Evolutionary conservation across 2,329 filamentous ascomycete genomes (phyloP), one percentile per base, ranked within the genome.

Genomic region (Alternaria brassicae): DNA sequence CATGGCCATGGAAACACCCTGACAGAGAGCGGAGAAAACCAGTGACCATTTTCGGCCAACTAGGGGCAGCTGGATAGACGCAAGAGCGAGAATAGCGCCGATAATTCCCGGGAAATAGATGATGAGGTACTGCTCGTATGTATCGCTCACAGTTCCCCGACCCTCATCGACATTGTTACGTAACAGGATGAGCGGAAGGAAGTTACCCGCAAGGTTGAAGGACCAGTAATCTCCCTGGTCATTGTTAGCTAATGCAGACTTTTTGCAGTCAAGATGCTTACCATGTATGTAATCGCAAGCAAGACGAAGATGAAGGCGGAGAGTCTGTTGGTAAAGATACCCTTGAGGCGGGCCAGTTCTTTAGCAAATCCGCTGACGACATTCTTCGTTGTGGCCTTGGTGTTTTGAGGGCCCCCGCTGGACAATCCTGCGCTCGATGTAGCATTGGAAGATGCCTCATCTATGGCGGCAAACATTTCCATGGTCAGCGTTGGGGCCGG

Each of bases 191-290:
- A 73, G 67, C 4, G 71, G 71, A 1, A 73, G 58, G 53, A 71
- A 73, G 23, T 52, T 44, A 3, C 71, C 69, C 17, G 70, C 71
- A 3, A 73, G 62, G 25, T 73, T 73, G 56, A 73, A 73, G 8
- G 71, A 73, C 70, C 71, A 73, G 65, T 73, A 73, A 36, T 73
- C 68, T n/a, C 71, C 71, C 65, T 67, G 3, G 12, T 17, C 2
- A 3, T n/a, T 5, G 12, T 57, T 25, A 55, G 56, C 39, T 12
- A 10, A 17, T 2, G 36, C 15, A 25, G 15, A 25, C 3, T 25
- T 4, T 23, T 23, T 9, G 3, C 30, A 48, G 30, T 34, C 4
- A 36, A n/a, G 28, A 10, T 3, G 15, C 21, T 51, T 56, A 66
- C 65, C 69, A 72, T 72, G 47, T 73, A 73, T 3, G 71, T 62